Base-by-base conservation (phyloP, 2,329 filamentous ascomycete genomes). In the Anthostomella pinea region DNA sequence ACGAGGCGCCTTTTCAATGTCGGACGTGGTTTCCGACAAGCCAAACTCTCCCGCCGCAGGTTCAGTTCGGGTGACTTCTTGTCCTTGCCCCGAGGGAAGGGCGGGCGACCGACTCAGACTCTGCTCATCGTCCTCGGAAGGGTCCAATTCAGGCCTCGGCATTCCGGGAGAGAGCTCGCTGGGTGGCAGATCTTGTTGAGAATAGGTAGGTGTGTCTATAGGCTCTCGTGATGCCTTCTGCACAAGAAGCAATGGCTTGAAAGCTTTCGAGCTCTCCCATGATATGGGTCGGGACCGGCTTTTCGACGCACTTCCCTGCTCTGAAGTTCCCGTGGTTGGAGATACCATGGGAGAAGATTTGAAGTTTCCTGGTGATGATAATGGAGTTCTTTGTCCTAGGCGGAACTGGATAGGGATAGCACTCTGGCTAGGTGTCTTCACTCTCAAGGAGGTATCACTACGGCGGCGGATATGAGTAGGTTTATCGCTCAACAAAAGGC, bases 241-340 rank as follows among this genome's bases (percentile, higher is more conserved):
- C 6, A 95, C 78, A 15, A 95, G 79, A 62, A 86, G 91, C 7
- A 96, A 67, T 0, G 90, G 90, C 49, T 85, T 82, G 53, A 90
- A 83, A 56, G 93, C 87, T 36, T 76, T 76, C 13, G 72, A 73
- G 46, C 65, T 77, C 28, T 81, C 78, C 78, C 78, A 82, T 0
- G 77, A 81, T 9, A 67, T 78, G 9, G 77, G 77, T 5, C 79
- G 69, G 15, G 68, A 53, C 26, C 63, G 56, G 32, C 63, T 59
- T 48, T 65, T 70, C 10, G 52, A 49, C 10, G 60, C 46, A 20
- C 56, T 57, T 37, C 46, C 53, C 13, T 57, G 42, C 46, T 72
- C 66, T 5, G 56, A 41, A 30, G 57, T 56, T 1, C 55, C 45
- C n/a, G 55, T 46, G 7, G 58, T 46, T 8, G 59, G 53, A 25